Base-by-base conservation (phyloP, 768 basidiomycete species). In the Coprinopsis sp. region DNA sequence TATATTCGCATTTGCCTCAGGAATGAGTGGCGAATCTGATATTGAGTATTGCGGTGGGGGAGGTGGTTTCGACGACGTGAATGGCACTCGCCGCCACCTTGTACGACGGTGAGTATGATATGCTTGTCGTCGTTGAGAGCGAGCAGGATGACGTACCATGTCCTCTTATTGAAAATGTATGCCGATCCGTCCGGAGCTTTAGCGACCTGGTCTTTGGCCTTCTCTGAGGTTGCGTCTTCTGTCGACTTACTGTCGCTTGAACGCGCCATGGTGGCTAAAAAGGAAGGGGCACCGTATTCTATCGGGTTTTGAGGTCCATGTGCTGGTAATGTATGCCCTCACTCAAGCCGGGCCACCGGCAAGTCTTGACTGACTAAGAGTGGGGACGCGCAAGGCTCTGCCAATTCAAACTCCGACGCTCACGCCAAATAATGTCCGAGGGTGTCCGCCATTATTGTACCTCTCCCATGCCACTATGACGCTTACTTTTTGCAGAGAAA, bases 1-100 rank as follows among this genome's bases (percentile, higher is more conserved):
- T 60, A 78, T 74, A 30, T 72, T 70, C 0, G 89, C 88, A 1
- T 71, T 73, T 2, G 67, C 72, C 54, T 92, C 88, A 0, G 89
- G 90, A 2, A 81, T 79, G 8, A 78, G 52, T 2, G 64, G 59
- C 2, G 84, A 76, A 46, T 84, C 81, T 37, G 84, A 76, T 2
- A 87, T 60, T 2, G 81, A 82, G 6, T 56, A 54, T 47, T 68
- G 73, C 1, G 84, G 69, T 6, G 72, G 71, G 11, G 67, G 68
- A 3, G 72, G 72, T 1, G 59, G 53, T 44, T 65, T 69, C 2
- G 56, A 64, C 1, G 69, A 65, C 12, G 65, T 66, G 57, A 74
- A 73, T 8, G 71, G 71, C 16, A 70, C 69, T 6, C 65, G 64
- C 37, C 56, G 54, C 58, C 60, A 63, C 57, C 61, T 64, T n/a